These are phyloP conservation scores for Sclerotinia trifoliorum DNA, from an alignment of 2,329 filamentous ascomycete genomes.

Conservation along the genomic window DNA sequence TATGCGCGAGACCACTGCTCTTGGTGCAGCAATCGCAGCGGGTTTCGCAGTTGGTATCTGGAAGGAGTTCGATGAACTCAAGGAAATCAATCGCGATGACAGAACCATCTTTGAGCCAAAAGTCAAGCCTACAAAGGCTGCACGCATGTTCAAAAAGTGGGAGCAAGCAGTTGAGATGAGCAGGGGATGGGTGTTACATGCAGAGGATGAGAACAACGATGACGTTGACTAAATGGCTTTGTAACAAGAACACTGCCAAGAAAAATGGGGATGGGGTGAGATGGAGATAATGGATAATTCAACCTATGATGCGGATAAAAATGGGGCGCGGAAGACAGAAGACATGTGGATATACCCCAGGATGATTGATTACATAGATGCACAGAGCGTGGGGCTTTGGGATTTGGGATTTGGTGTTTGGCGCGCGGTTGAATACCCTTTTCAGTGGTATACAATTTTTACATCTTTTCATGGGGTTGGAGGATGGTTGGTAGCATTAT, in stretches of 20 bases:
- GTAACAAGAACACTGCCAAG: neutral
- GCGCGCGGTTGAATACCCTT: constrained; percentile 11
- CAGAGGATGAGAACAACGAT: constrained; percentile 20
- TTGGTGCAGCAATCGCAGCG: constrained; percentile 85
- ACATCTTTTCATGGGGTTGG: neutral
- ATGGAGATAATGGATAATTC: constrained; percentile 4
- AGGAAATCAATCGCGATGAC: constrained; percentile 67
- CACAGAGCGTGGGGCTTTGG: constrained; percentile 6
- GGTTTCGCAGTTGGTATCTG: constrained; percentile 81
- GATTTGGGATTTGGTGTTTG: constrained; percentile 10
- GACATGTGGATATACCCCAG: constrained; percentile 15
- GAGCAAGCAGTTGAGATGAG: constrained; percentile 75
- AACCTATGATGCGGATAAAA: neutral
- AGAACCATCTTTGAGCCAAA: constrained; percentile 66
- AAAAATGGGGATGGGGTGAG: neutral
- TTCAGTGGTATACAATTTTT: neutral
- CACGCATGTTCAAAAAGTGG: constrained; percentile 67
- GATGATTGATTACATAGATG: constrained; percentile 9
- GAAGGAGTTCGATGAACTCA: constrained; percentile 70
- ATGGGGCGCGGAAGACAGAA: constrained; percentile 10
- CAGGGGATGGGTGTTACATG: constrained; percentile 59
- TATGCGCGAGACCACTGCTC: constrained; percentile 87
- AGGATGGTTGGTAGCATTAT: constrained; percentile 4
- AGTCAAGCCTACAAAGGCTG: constrained; percentile 57
- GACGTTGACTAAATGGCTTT: constrained; percentile 9